Evolutionary conservation across 1,139 yeast species (phyloP), one percentile per base, ranked within the genome.

Genomic region (Nakaseomyces bracarensis): DNA sequence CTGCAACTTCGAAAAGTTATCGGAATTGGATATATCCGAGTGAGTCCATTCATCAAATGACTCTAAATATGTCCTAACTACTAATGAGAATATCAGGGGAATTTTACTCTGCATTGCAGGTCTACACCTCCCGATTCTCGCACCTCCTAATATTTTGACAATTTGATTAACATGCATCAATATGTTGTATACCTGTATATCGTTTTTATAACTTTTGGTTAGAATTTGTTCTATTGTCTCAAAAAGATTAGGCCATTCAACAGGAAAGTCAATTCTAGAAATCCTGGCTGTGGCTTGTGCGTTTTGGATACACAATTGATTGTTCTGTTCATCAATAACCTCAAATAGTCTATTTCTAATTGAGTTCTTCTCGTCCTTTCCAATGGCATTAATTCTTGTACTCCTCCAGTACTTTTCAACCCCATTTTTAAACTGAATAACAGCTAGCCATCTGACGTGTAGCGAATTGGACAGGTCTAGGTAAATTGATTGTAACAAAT

Each of bases 371-470:
- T 87, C 96, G 11, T 81, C 86, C 41, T 71, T 72, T 8, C 70
- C 51, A 13, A 86, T 77, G 1, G 84, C 75, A 51, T 64, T 60
- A 18, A 52, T 65, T 22, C 85, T 70, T 0, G 86, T 71, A 0
- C 79, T 67, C 45, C 96, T 68, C 97, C 97, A 89, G 54, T 77
- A 78, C 53, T 73, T 77, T 25, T 85, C 95, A 19, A 85, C 68
- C 1, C 95, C 94, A 61, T 89, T 91, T 56, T 91, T 91, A 60
- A 91, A 77, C 50, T 83, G 83, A 36, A 91, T 89, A 3, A 86
- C 72, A 0, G 96, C 89, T 34, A 89, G 67, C 95, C 95, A 86
- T 55, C 97, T 68, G 7, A 77, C 69, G 46, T 82, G 84, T 22
- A 81, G 63, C 0, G 85, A 73, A 13, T 75, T 53, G 0, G 76